Evolutionary conservation across 148 eudicot genomes (phyloP).

Genomic region (Polygonum aviculare): DNA sequence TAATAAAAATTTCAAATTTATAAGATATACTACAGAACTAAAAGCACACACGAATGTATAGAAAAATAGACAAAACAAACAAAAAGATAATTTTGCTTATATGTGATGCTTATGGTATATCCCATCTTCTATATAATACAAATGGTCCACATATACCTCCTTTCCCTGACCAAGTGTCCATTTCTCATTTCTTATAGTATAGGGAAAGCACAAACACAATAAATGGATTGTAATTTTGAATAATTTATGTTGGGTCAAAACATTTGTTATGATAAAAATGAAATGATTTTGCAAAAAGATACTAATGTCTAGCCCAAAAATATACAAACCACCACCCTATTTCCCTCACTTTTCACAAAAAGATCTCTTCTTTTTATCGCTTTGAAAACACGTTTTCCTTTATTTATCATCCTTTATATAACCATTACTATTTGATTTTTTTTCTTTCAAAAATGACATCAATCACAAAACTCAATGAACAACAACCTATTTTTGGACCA

Average conservation of each 20-base stretch:
- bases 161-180: neutral
- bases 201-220: neutral
- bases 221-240: neutral
- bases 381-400: neutral
- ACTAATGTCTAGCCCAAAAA: neutral
- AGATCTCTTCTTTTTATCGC: neutral
- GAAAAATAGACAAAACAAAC: too few species aligned
- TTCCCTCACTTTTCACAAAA: neutral
- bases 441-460: neutral
- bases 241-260: neutral
- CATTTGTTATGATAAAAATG: neutral
- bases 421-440: neutral
- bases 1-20: too few species aligned
- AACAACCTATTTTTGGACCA: neutral
- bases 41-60: too few species aligned
- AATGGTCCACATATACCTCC: neutral
- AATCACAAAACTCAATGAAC: neutral
- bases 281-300: neutral
- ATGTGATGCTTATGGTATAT: too few species aligned
- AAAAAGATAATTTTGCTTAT: too few species aligned
- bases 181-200: neutral
- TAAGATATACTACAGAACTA: too few species aligned
- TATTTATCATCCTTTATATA: neutral
- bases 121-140: neutral
- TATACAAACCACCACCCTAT: neutral